Base-by-base conservation (phyloP, 345 rosid species). In the Salix viminalis region DNA sequence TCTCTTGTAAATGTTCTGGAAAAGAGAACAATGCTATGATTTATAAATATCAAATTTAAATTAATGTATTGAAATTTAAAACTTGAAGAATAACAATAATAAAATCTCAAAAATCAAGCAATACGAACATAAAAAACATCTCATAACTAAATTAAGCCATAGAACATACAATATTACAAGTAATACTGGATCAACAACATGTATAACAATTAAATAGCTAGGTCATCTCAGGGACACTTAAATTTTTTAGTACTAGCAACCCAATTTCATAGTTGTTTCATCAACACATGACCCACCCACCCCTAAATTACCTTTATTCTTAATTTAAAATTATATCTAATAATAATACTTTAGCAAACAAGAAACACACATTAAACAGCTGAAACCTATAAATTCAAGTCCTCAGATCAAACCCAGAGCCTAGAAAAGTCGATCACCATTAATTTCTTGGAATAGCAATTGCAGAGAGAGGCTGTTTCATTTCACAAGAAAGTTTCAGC, bases 381-480 rank as follows among this genome's bases (percentile, higher is more conserved):
- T 56, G 2, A 8, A 56, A 56, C n/a, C 10, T 56, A 21, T 56
- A 56, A 21, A n/a, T 56, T 56, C 62, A 56, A n/a, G 13, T 3
- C 61, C 28, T 56, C 26, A 56, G 26, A 21, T 56, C 62, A 56
- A 8, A 56, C 62, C 62, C 26, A 9, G 1, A n/a, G 10, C 23
- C 62, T n/a, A 56, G 62, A 23, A n/a, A 56, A 56, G 28, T 10
- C 15, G 67, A 50, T 9, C 65, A 2, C 28, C 54, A 30, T 52
- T 32, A 42, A 42, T 42, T 77, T 58, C 79, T 77, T 52, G 80
- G 80, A 23, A 87, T n/a, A 16, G 80, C 88, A 19, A 77, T 41
- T 4, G 87, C 87, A 13, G n/a, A 26, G 0, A 88, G 83, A 32
- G 89, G 87, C 2, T 79, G 26, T 82, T 88, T 88, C 91, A 88